Percentiles rank a stretch among this genome's conserved stretches.
Evolutionary conservation across 805 yeast species (phyloP).

Genomic region (Wickerhamiella hasegawae): DNA sequence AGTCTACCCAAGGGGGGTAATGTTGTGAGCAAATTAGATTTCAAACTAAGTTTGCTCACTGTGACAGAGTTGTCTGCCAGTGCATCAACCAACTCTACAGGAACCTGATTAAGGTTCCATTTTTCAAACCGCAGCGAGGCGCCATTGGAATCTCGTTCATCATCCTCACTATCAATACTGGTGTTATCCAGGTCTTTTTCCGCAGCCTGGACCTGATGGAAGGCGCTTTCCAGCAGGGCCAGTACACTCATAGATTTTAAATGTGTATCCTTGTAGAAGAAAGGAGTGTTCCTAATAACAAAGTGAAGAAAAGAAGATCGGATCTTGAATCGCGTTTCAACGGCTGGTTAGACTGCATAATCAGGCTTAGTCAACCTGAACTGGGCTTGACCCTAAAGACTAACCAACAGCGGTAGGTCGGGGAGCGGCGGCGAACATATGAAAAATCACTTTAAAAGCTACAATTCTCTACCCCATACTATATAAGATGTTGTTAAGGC

Average conservation of each 20-base stretch:
- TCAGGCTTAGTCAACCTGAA: no score
- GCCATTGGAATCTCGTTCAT: not conserved
- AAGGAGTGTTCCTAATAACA: no score
- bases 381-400: no score
- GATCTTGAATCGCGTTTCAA: no score
- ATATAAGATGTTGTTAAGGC: no score
- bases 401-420: no score
- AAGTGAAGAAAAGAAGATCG: no score
- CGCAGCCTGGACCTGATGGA: constrained; percentile 2
- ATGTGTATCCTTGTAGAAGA: no score
- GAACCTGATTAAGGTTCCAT: constrained; percentile 3
- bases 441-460: no score
- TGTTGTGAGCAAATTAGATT: constrained; percentile 31
- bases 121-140: constrained; percentile 6
- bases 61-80: constrained; percentile 1
- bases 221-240: constrained; percentile 4
- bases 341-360: no score
- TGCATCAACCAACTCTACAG: constrained; percentile 2
- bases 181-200: not conserved
- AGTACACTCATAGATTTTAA: not conserved
- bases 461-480: no score
- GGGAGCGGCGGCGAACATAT: no score
- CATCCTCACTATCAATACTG: not conserved
- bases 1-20: constrained; percentile 30
- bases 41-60: constrained; percentile 31